Evolutionary conservation across 257 asterid genomes (phyloP).

Genomic region (Solanum chilense): DNA sequence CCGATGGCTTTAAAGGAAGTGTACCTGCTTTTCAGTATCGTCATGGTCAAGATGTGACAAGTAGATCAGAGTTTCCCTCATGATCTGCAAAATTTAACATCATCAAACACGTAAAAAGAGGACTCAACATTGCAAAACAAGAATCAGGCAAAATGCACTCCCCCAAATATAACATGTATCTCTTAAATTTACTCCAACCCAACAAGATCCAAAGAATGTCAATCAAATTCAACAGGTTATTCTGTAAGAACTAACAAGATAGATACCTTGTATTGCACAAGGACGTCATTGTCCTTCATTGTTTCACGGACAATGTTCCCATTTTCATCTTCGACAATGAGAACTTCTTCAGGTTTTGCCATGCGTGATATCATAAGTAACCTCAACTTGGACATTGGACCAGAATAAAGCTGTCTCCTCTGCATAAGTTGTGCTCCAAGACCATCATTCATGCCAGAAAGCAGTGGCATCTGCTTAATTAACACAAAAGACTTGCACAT

Average conservation of each 20-base stretch:
- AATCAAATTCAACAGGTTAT: neutral
- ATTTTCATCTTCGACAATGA: constrained; percentile 94
- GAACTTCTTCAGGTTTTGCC: constrained; percentile 99
- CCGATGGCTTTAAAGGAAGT: neutral
- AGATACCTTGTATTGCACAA: constrained; percentile 87
- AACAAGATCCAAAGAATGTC: neutral
- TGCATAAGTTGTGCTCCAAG: constrained; percentile 72
- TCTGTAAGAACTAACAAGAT: neutral
- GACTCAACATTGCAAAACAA: neutral
- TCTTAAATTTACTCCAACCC: neutral
- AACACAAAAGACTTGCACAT: constrained; percentile 5
- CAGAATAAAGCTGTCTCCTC: constrained; percentile 81
- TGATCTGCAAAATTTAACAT: constrained; percentile 48
- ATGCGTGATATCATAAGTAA: constrained; percentile 89
- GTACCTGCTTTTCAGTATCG: constrained; percentile 95
- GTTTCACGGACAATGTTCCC: constrained; percentile 99
- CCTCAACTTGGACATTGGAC: constrained; percentile 92
- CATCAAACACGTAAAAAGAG: neutral
- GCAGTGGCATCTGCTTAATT: constrained; percentile 46
- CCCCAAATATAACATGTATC: neutral
- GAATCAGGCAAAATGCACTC: neutral
- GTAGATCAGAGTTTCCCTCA: constrained; percentile 96
- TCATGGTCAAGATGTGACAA: constrained; percentile 97
- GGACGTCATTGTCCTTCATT: constrained; percentile 96
- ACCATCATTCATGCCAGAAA: constrained; percentile 67